Percentiles rank a stretch among this genome's conserved stretches.
Evolutionary conservation across 768 basidiomycete genomes (phyloP).

Genomic region (Phlegmacium glaucopus): DNA sequence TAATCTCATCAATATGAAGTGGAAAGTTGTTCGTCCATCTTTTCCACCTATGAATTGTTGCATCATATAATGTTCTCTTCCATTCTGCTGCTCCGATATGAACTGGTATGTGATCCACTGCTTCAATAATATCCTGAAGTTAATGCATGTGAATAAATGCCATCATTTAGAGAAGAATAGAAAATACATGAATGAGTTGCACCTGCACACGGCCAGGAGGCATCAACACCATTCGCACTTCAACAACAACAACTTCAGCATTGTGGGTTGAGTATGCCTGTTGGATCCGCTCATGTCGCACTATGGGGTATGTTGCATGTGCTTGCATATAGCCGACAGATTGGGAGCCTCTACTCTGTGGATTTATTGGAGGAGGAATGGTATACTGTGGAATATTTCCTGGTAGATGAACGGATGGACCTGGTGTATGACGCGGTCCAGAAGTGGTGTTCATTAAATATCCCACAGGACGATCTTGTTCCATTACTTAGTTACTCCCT

Average conservation of each 20-base stretch:
- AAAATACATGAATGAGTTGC: not conserved
- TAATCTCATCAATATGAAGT: conserved; percentile 1
- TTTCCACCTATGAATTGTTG: conserved; percentile 12
- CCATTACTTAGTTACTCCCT: not conserved
- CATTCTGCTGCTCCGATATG: conserved; percentile 19
- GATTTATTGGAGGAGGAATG: not conserved
- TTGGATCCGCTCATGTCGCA: not conserved
- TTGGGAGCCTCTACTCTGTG: not conserved
- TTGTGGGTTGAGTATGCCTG: not conserved
- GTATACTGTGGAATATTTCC: not conserved
- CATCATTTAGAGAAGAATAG: not conserved
- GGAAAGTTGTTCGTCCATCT: conserved; percentile 9
- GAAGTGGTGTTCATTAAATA: no score
- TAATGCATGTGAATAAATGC: not conserved
- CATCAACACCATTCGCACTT: not conserved
- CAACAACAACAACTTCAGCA: not conserved
- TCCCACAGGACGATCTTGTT: not conserved
- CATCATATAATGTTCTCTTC: conserved; percentile 12
- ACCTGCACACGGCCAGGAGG: not conserved
- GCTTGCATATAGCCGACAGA: not conserved
- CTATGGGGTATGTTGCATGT: not conserved
- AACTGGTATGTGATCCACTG: conserved; percentile 17
- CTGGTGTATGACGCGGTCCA: not conserved
- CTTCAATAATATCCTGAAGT: conserved; percentile 18
- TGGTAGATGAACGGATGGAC: not conserved